Conservation (phyloP, 768 basidiomycete genomes). For the Russula olivacea region DNA sequence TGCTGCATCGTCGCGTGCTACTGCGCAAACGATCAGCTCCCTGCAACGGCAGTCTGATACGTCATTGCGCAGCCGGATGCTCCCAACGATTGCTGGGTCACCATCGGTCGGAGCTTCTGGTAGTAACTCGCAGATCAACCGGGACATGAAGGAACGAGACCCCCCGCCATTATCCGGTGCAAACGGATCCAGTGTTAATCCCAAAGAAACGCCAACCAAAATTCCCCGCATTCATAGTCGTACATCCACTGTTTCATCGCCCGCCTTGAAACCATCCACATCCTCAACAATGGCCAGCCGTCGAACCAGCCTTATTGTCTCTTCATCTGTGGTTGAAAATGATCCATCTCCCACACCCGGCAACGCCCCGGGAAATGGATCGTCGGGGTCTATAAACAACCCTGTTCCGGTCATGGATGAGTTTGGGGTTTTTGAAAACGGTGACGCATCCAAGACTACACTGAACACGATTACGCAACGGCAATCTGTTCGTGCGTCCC, state of each 20-base stretch:
- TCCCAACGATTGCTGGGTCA: constrained; percentile 91
- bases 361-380: constrained; percentile 32
- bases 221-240: constrained; percentile 90
- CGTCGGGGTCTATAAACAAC: constrained; percentile 21
- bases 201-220: constrained; percentile 87
- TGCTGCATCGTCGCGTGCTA: constrained; percentile 53
- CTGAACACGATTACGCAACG: constrained; percentile 41
- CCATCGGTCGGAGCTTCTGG: constrained; percentile 72
- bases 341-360: constrained; percentile 56
- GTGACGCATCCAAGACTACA: constrained; percentile 46
- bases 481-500: constrained; percentile 59
- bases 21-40: constrained; percentile 80
- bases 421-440: constrained; percentile 73
- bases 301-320: constrained; percentile 59
- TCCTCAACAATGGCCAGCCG: constrained; percentile 43
- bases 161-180: constrained; percentile 47
- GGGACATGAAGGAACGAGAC: constrained; percentile 47
- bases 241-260: constrained; percentile 68
- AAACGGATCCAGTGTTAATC: constrained; percentile 46
- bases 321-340: constrained; percentile 44
- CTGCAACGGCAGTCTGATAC: constrained; percentile 84
- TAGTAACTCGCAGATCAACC: constrained; percentile 34
- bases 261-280: constrained; percentile 55
- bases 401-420: constrained; percentile 44
- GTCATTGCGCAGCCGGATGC: constrained; percentile 65